Base-by-base conservation (phyloP, 2,329 filamentous ascomycete genomes). In the Penicillium griseofulvum region DNA sequence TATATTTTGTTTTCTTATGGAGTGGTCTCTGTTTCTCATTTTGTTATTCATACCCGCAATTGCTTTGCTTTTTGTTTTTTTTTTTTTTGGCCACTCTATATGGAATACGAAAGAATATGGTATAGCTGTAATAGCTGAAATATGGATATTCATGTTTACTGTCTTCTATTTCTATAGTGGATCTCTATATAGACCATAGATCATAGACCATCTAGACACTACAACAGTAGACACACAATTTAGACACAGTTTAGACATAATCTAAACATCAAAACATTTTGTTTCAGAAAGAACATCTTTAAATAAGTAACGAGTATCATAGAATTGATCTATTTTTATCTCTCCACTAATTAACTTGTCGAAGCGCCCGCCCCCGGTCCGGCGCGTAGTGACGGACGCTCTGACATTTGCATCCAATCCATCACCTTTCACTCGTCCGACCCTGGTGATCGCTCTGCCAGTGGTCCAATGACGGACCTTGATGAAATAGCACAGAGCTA, bases 1-100 rank as follows among this genome's bases (percentile, higher is more conserved):
- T 29, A 24, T 28, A 42, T 39, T 44, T 22, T 2, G 56, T 49
- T 55, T 59, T 38, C 22, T 57, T 54, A 56, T 58, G 59, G 61
- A 62, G 58, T 62, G 61, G 46, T 46, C 54, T 58, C 47, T 31
- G 49, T 24, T 17, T 28, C 9, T 28, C 9, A 17, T 53, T 55
- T 16, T 59, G 48, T 58, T 49, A 45, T 54, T 60, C 63, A 65
- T 65, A 65, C 63, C 63, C 63, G 63, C 60, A 56, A 48, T 55
- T 45, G 55, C 54, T 39, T 55, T 38, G 26, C 26, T 44, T 39
- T 46, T 53, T 44, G 36, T 17, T 55, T 48, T 54, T 46, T 43
- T 43, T 17, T 38, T 48, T 45, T 43, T 47, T 17, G 46, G 44
- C 22, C 43, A 38, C 47, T 56, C 36, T 26, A 36, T 45, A 63